These are phyloP conservation scores for Piromyces finnis DNA, from an alignment of 192 early-diverging fungal genomes.

Conservation along the genomic window DNA sequence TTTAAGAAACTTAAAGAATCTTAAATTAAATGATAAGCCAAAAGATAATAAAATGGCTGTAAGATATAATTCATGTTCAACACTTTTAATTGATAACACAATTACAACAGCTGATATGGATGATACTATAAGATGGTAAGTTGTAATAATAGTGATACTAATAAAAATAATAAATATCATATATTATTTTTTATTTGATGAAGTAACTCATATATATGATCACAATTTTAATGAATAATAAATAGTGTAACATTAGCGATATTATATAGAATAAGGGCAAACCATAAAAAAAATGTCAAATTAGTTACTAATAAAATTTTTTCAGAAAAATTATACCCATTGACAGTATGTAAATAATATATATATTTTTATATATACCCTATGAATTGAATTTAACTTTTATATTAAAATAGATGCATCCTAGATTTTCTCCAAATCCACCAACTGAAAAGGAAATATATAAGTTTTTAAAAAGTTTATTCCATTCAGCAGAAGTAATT, in stretches of 20 bases:
- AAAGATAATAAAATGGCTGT: neutral
- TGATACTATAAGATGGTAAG: constrained; percentile 23
- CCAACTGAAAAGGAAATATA: constrained; percentile 31
- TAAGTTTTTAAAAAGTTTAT: constrained; percentile 42
- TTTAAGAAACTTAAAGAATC: neutral
- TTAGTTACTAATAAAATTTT: constrained; percentile 21
- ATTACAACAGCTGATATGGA: constrained; percentile 23
- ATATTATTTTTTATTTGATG: too few species aligned
- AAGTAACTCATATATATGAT: too few species aligned
- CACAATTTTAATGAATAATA: too few species aligned
- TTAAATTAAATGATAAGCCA: neutral
- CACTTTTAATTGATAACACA: constrained; percentile 29
- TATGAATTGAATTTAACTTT: too few species aligned
- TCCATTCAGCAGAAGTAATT: constrained; percentile 33
- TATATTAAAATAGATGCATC: constrained; percentile 17
- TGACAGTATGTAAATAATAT: constrained; percentile 14
- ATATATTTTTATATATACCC: neutral
- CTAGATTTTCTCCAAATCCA: constrained; percentile 15
- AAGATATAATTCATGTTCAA: constrained; percentile 10
- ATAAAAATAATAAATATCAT: too few species aligned
- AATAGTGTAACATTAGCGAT: constrained; percentile 10
- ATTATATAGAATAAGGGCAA: neutral
- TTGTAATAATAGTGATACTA: too few species aligned
- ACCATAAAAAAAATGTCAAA: neutral
- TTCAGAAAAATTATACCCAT: constrained; percentile 26